Percentiles rank a stretch among this genome's conserved stretches.
Evolutionary conservation across 148 eudicot species (phyloP).

Genomic region (Camellia granthamiana): DNA sequence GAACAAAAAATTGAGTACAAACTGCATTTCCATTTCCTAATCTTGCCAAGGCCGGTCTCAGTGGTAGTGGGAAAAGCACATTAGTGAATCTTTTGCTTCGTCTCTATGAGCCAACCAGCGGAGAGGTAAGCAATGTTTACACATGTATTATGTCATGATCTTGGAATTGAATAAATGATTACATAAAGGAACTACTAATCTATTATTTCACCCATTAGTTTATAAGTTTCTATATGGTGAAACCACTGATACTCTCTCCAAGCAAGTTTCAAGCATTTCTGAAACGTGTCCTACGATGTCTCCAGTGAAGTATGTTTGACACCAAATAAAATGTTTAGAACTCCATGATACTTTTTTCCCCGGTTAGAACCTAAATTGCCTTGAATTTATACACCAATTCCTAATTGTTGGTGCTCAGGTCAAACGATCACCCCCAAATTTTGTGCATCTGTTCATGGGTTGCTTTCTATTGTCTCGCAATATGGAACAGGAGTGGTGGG

Average conservation of each 20-base stretch:
- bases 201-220: not conserved
- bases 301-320: too few relatives aligned
- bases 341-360: too few relatives aligned
- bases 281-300: not conserved
- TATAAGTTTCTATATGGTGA: not conserved
- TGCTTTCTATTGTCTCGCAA: too few relatives aligned
- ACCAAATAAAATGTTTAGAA: too few relatives aligned
- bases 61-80: slow-evolving; percentile 63
- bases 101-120: slow-evolving; percentile 47
- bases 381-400: too few relatives aligned
- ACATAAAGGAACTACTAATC: not conserved
- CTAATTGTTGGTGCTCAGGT: too few relatives aligned
- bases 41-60: slow-evolving; percentile 42
- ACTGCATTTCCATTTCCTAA: not conserved
- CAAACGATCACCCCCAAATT: too few relatives aligned
- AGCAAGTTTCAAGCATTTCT: not conserved
- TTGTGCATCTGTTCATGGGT: too few relatives aligned
- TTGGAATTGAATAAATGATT: not conserved
- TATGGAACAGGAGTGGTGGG: too few relatives aligned
- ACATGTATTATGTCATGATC: not conserved
- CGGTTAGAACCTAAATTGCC: too few relatives aligned
- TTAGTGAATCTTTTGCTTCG: slow-evolving; percentile 51
- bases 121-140: slow-evolving; percentile 33
- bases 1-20: not conserved
- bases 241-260: not conserved